These are phyloP conservation scores for Alternaria brassicae DNA, from an alignment of 2,329 filamentous ascomycete species.

Conservation along the genomic window DNA sequence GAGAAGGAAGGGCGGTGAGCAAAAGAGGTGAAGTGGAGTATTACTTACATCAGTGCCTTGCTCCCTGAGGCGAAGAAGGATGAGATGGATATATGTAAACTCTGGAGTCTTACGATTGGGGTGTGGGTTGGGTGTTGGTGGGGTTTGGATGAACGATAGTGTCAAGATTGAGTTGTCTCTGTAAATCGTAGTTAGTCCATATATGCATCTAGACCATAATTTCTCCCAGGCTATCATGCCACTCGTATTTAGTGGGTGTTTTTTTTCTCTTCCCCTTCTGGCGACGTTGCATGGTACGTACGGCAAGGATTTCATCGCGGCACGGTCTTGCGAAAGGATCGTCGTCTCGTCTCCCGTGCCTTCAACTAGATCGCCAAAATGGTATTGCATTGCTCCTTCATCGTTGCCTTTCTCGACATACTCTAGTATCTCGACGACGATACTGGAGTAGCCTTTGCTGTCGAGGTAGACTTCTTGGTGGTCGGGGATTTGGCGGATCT, in stretches of 20 bases:
- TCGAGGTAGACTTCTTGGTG: slow-evolving; percentile 95
- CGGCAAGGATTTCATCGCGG: slow-evolving; percentile 46
- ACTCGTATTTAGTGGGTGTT: no score
- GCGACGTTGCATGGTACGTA: slow-evolving; percentile 32
- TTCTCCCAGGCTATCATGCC: no score
- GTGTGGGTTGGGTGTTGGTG: slow-evolving; percentile 46
- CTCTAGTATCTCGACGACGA: slow-evolving; percentile 91
- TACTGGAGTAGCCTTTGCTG: slow-evolving; percentile 78
- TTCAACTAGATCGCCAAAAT: slow-evolving; percentile 58
- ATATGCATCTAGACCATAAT: neutral
- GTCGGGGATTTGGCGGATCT: slow-evolving; percentile 77
- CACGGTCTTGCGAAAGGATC: slow-evolving; percentile 40
- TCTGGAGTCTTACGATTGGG: slow-evolving; percentile 49
- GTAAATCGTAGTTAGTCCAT: slow-evolving; percentile 2
- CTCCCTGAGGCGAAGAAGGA: slow-evolving; percentile 76
- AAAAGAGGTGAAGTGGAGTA: neutral
- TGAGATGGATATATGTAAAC: slow-evolving; percentile 78
- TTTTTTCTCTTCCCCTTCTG: no score
- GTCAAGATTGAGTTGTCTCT: slow-evolving; percentile 68
- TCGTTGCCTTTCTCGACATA: slow-evolving; percentile 74
- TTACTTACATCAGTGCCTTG: slow-evolving; percentile 69
- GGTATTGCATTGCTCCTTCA: slow-evolving; percentile 66
- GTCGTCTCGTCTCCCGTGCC: slow-evolving; percentile 47
- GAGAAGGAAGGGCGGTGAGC: neutral
- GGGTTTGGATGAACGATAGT: slow-evolving; percentile 66